phyloP scores from a whole-genome alignment of 768 basidiomycete species.

The Scleroderma bovista region DNA sequence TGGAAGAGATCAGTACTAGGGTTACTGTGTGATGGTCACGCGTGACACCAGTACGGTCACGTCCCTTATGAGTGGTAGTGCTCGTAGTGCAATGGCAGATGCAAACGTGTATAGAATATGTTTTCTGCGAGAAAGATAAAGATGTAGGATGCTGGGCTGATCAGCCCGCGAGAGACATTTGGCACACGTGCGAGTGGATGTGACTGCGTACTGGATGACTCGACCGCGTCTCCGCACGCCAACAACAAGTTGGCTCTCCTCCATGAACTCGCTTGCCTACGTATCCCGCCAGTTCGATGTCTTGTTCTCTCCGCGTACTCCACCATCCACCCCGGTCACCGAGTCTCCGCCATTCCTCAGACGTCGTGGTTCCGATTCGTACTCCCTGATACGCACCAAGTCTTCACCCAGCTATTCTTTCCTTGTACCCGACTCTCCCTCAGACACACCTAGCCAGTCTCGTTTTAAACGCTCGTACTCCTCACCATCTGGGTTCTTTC shows the following conservation, averaged over 20 bases:
- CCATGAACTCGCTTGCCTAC: conserved; percentile 79
- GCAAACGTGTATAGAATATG: not conserved
- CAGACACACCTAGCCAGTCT: not conserved
- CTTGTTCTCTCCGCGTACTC: conserved; percentile 54
- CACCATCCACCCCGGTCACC: conserved; percentile 50
- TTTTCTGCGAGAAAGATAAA: not conserved
- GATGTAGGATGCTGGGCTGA: no score
- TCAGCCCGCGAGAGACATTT: no score
- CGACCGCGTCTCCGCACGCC: not conserved
- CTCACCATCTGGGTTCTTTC: conserved; percentile 48
- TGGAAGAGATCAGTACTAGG: no score
- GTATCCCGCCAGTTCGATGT: conserved; percentile 81
- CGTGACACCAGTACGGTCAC: not conserved
- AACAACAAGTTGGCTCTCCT: not conserved
- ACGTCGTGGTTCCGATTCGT: conserved; percentile 25
- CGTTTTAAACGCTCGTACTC: conserved; percentile 57
- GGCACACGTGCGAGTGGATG: not conserved
- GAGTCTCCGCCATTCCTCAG: conserved; percentile 30
- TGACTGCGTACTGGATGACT: not conserved
- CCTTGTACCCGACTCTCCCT: conserved; percentile 34
- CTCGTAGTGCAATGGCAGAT: not conserved
- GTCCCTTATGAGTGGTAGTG: no score
- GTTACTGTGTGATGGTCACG: not conserved
- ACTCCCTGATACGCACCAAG: conserved; percentile 41
- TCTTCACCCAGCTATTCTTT: conserved; percentile 59